Base-by-base conservation (phyloP, 208 protist genomes). In the Trypanosoma conorhini region DNA sequence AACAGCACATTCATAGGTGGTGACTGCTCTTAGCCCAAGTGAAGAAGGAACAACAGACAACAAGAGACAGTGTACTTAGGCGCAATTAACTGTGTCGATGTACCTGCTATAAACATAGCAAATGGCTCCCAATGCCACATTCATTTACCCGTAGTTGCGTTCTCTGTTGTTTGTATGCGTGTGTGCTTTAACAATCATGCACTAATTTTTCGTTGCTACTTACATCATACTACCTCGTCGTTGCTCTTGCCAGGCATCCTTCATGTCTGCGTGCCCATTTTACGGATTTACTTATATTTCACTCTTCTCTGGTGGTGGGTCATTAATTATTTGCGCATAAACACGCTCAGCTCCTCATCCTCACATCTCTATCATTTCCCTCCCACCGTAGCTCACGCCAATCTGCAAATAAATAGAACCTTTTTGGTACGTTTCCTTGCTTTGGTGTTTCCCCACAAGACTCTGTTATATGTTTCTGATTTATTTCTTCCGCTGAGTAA, bases 341-440 rank as follows among this genome's bases (percentile, higher is more conserved):
- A 52, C 3, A 24, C 0, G 24, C 13, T 56, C 5, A 56, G 1
- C 3, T 56, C 3, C 28, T 24, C 24, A 26, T 24, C 24, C 21
- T 24, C n/a, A 3, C 24, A 56, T 56, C 28, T 56, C 9, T 28
- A 72, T 76, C 61, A 69, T 50, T 63, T 70, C 57, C 71, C 50
- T 17, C 35, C 65, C 46, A 38, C 33, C 33, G 7, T 38, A 38
- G 33, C 33, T 38, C 33, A 38, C 33, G 33, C 33, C 33, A 38
- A 38, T 38, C 33, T 2, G 33, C 2, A 38, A 38, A 38, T 38
- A 38, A 38, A 38, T 38, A 7, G 4, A 7, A 9, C 33, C 4
- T 38, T 38, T 7, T 38, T 38, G 4, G 2, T 38, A 38, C 33
- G 7, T 38, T 38, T 38, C 4, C 7, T 38, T 38, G n/a, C n/a